Evolutionary conservation across 2,329 filamentous ascomycete species (phyloP).

Genomic region (Xylariaceae sp.): DNA sequence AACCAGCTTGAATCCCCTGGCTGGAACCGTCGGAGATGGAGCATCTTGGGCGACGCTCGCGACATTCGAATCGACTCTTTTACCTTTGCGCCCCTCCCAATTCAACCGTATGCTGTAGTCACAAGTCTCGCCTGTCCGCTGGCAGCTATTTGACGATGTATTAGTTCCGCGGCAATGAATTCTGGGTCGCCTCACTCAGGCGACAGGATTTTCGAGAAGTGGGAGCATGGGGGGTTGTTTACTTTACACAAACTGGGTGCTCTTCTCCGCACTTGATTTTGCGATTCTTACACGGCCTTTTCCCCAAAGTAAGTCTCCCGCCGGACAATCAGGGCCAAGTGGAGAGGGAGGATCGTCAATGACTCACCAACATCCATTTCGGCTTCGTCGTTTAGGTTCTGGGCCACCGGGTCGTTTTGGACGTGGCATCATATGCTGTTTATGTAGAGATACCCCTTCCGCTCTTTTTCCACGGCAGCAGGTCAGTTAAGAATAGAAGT

Average conservation of each 20-base stretch:
- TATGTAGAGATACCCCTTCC: neutral
- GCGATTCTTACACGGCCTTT: slow-evolving; percentile 74
- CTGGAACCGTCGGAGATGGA: slow-evolving; percentile 27
- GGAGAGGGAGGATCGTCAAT: neutral
- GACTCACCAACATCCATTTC: slow-evolving; percentile 43
- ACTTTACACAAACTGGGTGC: slow-evolving; percentile 65
- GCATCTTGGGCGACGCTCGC: slow-evolving; percentile 28
- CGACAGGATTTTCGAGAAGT: neutral
- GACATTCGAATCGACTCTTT: slow-evolving; percentile 41
- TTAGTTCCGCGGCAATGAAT: slow-evolving; percentile 16
- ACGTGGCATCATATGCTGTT: slow-evolving; percentile 37
- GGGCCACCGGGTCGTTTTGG: slow-evolving; percentile 39
- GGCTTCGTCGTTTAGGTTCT: slow-evolving; percentile 42
- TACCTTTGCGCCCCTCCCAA: slow-evolving; percentile 68
- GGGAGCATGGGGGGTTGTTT: slow-evolving; percentile 18
- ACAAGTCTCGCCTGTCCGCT: slow-evolving; percentile 65
- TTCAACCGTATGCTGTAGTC: slow-evolving; percentile 79
- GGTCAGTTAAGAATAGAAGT: slow-evolving; percentile 28
- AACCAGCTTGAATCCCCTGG: slow-evolving; percentile 34
- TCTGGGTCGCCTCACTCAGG: slow-evolving; percentile 1
- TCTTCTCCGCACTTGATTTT: slow-evolving; percentile 81
- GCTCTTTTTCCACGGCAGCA: slow-evolving; percentile 3
- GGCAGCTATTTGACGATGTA: slow-evolving; percentile 44
- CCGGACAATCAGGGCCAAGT: neutral
- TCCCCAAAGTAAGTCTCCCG: slow-evolving; percentile 18